A percentile compares a stretch with the other conserved stretches of the same genome.
These are phyloP conservation scores for Penicillium sclerotiorum DNA, from an alignment of 2,329 filamentous ascomycete genomes.

Conservation along the genomic window DNA sequence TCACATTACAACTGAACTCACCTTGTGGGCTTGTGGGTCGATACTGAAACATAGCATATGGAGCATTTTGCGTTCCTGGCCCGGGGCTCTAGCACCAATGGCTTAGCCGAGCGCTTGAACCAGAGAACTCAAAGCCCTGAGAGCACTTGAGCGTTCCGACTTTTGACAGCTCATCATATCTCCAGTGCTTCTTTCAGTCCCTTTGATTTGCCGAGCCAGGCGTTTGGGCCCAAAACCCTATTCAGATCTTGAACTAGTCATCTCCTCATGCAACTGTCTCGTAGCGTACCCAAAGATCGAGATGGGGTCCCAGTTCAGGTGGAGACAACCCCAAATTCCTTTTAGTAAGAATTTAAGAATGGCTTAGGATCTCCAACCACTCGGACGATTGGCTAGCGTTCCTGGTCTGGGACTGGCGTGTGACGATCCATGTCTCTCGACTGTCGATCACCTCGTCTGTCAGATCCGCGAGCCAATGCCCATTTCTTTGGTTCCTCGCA, in stretches of 20 bases:
- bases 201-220: conserved; percentile 7
- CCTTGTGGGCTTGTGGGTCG: neutral
- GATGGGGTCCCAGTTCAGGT: neutral
- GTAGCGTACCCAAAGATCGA: neutral
- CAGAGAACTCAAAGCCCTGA: neutral
- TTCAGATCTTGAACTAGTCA: neutral
- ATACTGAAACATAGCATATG: neutral
- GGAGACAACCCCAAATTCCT: too few species aligned
- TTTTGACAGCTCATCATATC: conserved; percentile 19
- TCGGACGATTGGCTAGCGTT: neutral
- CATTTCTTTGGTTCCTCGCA: neutral
- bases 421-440: conserved; percentile 13
- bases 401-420: conserved; percentile 3
- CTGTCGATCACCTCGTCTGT: conserved; percentile 15
- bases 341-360: neutral
- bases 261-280: neutral
- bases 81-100: too few species aligned
- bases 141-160: neutral
- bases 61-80: too few species aligned
- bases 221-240: conserved; percentile 8
- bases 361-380: neutral
- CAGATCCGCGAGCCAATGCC: conserved; percentile 1
- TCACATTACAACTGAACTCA: neutral
- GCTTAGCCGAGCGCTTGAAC: conserved; percentile 9
- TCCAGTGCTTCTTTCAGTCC: neutral